Evolutionary conservation across 2,329 filamentous ascomycete genomes (phyloP).

Genomic region (Fusarium solani-melongenae): DNA sequence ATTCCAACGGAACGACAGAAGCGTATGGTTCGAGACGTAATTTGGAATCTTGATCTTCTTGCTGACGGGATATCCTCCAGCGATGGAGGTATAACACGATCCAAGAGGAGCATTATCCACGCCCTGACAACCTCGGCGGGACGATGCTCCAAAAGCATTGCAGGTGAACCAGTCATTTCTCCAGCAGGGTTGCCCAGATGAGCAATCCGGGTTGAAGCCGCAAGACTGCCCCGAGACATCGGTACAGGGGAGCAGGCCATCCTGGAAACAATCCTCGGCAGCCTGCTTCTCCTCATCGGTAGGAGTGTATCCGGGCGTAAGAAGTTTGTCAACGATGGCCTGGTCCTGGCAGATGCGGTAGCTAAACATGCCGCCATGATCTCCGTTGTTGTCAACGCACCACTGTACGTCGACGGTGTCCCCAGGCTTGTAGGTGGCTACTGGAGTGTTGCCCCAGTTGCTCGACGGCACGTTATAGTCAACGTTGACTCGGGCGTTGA

Average conservation of each 20-base stretch:
- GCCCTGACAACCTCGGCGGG: slow-evolving; percentile 54
- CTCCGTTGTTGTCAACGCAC: slow-evolving; percentile 66
- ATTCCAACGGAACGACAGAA: slow-evolving; percentile 65
- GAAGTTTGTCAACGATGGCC: slow-evolving; percentile 59
- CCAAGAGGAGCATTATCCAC: slow-evolving; percentile 56
- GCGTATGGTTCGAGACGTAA: slow-evolving; percentile 59
- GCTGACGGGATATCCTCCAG: slow-evolving; percentile 63
- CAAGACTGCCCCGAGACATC: slow-evolving; percentile 62
- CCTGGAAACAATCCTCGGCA: slow-evolving; percentile 63
- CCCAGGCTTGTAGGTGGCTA: slow-evolving; percentile 57
- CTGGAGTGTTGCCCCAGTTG: slow-evolving; percentile 56
- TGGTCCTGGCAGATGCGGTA: slow-evolving; percentile 66
- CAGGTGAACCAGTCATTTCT: slow-evolving; percentile 67
- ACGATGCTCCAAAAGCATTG: slow-evolving; percentile 50
- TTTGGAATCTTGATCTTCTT: slow-evolving; percentile 62
- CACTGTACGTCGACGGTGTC: slow-evolving; percentile 61
- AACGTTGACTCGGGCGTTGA: slow-evolving; percentile 62
- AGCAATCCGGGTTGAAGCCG: slow-evolving; percentile 60
- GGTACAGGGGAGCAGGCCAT: slow-evolving; percentile 58
- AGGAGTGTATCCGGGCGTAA: slow-evolving; percentile 58
- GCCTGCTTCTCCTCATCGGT: slow-evolving; percentile 62
- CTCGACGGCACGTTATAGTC: slow-evolving; percentile 61
- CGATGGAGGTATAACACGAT: slow-evolving; percentile 61
- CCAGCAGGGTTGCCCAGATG: slow-evolving; percentile 55
- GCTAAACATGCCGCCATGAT: slow-evolving; percentile 66